These are phyloP conservation scores for Geotrichum aggregatum DNA, from an alignment of 1,139 yeast genomes.

Conservation along the genomic window DNA sequence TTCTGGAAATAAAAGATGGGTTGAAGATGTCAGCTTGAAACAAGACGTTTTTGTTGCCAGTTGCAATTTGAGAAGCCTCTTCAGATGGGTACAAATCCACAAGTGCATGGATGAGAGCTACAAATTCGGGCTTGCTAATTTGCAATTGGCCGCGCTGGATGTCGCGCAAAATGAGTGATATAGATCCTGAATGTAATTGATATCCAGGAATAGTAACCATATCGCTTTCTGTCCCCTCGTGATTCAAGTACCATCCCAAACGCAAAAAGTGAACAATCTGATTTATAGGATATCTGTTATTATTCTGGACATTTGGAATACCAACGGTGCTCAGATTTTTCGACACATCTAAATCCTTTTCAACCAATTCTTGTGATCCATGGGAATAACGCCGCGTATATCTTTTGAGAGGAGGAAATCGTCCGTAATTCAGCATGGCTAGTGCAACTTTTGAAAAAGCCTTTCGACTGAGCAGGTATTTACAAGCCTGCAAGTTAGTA, in stretches of 20 bases:
- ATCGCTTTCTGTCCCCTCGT: not conserved
- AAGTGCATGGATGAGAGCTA: constrained; percentile 2
- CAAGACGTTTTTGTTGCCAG: not conserved
- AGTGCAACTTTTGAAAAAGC: constrained; percentile 10
- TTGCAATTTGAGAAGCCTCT: not conserved
- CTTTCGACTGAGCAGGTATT: not conserved
- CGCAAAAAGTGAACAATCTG: constrained; percentile 10
- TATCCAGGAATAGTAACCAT: constrained; percentile 2
- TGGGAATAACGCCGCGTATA: not conserved
- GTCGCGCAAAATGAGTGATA: constrained; percentile 7
- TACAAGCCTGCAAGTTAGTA: not conserved
- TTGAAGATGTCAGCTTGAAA: constrained; percentile 11
- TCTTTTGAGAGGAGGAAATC: not conserved
- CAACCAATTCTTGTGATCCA: not conserved
- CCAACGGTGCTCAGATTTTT: not conserved
- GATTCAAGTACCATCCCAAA: constrained; percentile 8
- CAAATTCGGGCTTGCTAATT: constrained; percentile 3
- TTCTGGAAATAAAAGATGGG: constrained; percentile 1
- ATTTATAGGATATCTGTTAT: not conserved
- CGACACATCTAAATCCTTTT: not conserved
- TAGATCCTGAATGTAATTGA: constrained; percentile 11
- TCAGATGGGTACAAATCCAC: constrained; percentile 11
- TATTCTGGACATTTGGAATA: not conserved
- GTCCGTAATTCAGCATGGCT: constrained; percentile 2
- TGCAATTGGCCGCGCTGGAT: constrained; percentile 8